These are phyloP conservation scores for Trametes punicea DNA, from an alignment of 768 basidiomycete species.

Conservation along the genomic window DNA sequence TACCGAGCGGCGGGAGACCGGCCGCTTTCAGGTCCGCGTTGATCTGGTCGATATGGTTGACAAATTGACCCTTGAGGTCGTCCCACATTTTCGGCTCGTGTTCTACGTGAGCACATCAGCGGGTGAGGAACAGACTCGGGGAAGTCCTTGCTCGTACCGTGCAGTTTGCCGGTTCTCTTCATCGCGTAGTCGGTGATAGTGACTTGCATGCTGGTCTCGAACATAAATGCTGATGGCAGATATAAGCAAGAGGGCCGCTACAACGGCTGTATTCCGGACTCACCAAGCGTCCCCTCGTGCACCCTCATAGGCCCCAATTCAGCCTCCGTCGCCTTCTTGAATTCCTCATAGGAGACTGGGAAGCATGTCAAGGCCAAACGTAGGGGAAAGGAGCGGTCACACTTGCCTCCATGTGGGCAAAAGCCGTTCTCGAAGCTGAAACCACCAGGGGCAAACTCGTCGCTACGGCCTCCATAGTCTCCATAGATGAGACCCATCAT, in stretches of 20 bases:
- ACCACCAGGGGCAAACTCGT: constrained; percentile 59
- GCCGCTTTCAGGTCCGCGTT: constrained; percentile 34
- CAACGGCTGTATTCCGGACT: constrained; percentile 10
- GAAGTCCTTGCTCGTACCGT: constrained; percentile 41
- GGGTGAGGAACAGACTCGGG: not conserved
- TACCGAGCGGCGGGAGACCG: constrained; percentile 20
- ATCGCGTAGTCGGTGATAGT: constrained; percentile 64
- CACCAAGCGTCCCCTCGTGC: constrained; percentile 52
- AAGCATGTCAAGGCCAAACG: not conserved
- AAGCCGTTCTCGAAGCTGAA: constrained; percentile 63
- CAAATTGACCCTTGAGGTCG: constrained; percentile 51
- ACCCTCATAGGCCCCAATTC: constrained; percentile 51
- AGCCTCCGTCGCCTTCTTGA: constrained; percentile 51
- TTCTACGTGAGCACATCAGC: constrained; percentile 30
- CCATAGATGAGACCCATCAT: constrained; percentile 66
- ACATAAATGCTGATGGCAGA: constrained; percentile 51
- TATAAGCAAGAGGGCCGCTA: not conserved
- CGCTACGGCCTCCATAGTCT: constrained; percentile 60
- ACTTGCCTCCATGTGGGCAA: constrained; percentile 59
- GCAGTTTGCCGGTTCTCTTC: constrained; percentile 54
- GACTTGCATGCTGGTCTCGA: constrained; percentile 60
- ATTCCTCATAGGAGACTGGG: constrained; percentile 57
- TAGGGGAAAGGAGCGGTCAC: not conserved
- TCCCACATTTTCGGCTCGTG: constrained; percentile 71
- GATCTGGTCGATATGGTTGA: constrained; percentile 54